These are phyloP conservation scores for Eurotiales sp. DNA, from an alignment of 2,329 filamentous ascomycete species.

Conservation along the genomic window DNA sequence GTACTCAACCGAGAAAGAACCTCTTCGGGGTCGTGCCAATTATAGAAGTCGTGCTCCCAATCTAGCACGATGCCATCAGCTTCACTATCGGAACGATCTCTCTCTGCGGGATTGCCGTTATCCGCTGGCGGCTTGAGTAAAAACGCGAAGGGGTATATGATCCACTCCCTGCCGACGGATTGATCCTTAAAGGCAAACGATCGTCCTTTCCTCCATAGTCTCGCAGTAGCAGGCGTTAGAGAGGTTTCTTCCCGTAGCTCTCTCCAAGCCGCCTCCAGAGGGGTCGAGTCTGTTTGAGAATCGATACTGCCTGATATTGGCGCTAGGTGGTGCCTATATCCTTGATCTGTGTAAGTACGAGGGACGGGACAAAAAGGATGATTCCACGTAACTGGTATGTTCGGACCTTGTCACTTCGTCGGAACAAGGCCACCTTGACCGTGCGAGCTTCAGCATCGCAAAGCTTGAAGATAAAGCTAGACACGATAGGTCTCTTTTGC, in stretches of 20 bases:
- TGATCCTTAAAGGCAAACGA: slow-evolving; percentile 56
- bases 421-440: slow-evolving; percentile 58
- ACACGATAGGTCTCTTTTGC: slow-evolving; percentile 37
- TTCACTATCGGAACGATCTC: slow-evolving; percentile 31
- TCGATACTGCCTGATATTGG: slow-evolving; percentile 63
- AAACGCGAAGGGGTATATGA: slow-evolving; percentile 60
- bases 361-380: no score
- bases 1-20: slow-evolving; percentile 30
- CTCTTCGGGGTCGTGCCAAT: slow-evolving; percentile 54
- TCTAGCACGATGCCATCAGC: slow-evolving; percentile 53
- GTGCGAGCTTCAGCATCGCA: slow-evolving; percentile 14
- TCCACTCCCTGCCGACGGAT: slow-evolving; percentile 56
- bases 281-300: slow-evolving; percentile 43
- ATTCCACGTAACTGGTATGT: slow-evolving; percentile 61
- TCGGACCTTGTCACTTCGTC: slow-evolving; percentile 55
- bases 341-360: no score
- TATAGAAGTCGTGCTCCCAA: slow-evolving; percentile 60
- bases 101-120: slow-evolving; percentile 14
- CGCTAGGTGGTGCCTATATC: slow-evolving; percentile 55
- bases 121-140: slow-evolving; percentile 34
- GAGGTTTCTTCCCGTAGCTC: slow-evolving; percentile 62
- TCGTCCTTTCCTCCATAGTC: slow-evolving; percentile 55
- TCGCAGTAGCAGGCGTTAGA: slow-evolving; percentile 46
- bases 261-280: slow-evolving; percentile 57
- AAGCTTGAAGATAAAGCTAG: slow-evolving; percentile 40